Conservation (phyloP, 257 asterid species). For the Ehretia macrophylla region DNA sequence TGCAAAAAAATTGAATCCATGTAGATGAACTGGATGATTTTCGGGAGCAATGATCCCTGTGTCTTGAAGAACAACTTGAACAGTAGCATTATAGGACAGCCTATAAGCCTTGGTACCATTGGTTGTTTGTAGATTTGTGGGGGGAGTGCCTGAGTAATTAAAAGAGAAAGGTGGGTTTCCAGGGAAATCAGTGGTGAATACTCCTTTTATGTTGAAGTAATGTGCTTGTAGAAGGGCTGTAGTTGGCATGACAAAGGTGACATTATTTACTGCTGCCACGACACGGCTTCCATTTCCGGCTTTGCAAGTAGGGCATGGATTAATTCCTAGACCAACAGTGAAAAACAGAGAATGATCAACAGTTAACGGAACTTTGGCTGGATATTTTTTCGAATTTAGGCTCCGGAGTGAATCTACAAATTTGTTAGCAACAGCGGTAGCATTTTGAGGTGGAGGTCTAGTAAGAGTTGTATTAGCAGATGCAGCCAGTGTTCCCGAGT, state of each 20-base stretch:
- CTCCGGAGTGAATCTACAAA: constrained; percentile 57
- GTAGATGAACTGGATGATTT: constrained; percentile 84
- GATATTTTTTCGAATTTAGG: constrained; percentile 54
- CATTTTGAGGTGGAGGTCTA: constrained; percentile 51
- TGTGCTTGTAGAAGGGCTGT: constrained; percentile 74
- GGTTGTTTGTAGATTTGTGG: constrained; percentile 38
- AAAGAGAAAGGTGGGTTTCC: constrained; percentile 52
- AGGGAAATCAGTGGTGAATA: constrained; percentile 79
- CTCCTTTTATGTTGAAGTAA: constrained; percentile 49
- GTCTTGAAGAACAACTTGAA: constrained; percentile 78
- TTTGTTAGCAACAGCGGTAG: constrained; percentile 63
- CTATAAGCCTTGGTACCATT: constrained; percentile 66
- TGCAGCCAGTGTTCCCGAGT: constrained; percentile 54
- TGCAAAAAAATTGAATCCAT: constrained; percentile 82
- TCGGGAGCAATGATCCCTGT: constrained; percentile 79
- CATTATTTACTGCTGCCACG: constrained; percentile 67
- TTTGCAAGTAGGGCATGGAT: constrained; percentile 69
- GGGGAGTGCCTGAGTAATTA: constrained; percentile 64
- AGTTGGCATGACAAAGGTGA: constrained; percentile 84
- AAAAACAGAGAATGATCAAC: constrained; percentile 67
- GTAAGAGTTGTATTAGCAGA: constrained; percentile 37
- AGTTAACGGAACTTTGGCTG: constrained; percentile 63
- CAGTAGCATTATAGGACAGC: constrained; percentile 55
- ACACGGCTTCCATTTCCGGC: constrained; percentile 67
- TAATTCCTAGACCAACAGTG: constrained; percentile 66